Evolutionary conservation across 108 stramenopile genomes (phyloP), one percentile per base, ranked within the genome.

Genomic region (Epipyxis sp.): DNA sequence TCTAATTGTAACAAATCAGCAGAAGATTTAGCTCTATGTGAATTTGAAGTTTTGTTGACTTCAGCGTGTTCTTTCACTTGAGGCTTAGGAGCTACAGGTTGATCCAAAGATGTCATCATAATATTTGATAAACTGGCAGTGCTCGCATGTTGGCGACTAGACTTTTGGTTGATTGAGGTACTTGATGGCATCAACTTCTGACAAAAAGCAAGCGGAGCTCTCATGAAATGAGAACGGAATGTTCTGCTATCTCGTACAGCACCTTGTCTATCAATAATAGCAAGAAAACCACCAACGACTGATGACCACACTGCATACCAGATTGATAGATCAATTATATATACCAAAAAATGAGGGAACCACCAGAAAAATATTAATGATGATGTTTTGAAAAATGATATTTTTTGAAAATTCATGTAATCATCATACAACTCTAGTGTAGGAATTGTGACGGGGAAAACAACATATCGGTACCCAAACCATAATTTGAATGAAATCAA

Each of bases 291-390:
- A 74, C 97, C 97, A 40, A 92, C 94, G 82, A 94, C 91, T 6
- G 94, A 92, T 79, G 94, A 91, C 94, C 93, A 95, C 27, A 92
- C 90, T 30, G 95, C 90, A 74, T 95, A 98, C 94, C 94, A 95
- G 77, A 98, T 98, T 65, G 91, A 91, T 90, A 90, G 93, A 79
- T 98, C 97, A 76, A 98, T 94, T 59, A 94, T 77, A 85, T 95
- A 98, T 1, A 98, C 94, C 78, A 93, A 82, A 80, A 95, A 94
- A 67, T 95, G 94, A 0, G 97, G 97, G 35, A 90, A 76, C 97
- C 97, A 98, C 42, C 94, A n/a, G 16, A 77, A 84, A 80, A 95
- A 82, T 0, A 86, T 82, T 32, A 96, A 82, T 40, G 94, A 78
- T 35, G 79, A 45, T 37, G 59, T 79, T 45, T 67, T 42, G 41